These are phyloP conservation scores for Stygiomarasmius scandens DNA, from an alignment of 1,284 basidiomycete species.

Conservation along the genomic window DNA sequence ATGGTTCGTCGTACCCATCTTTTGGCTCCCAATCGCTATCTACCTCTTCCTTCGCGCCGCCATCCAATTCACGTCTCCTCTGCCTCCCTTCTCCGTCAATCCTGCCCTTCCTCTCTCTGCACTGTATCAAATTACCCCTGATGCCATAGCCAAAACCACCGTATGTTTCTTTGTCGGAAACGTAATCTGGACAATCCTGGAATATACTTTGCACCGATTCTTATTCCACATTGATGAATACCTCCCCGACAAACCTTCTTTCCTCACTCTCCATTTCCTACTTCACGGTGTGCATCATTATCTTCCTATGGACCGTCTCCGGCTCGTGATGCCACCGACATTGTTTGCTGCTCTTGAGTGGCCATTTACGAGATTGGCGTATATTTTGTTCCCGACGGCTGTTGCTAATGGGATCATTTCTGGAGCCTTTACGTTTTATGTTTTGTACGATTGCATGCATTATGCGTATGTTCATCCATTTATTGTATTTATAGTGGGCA, in stretches of 20 bases:
- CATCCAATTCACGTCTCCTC: constrained; percentile 76
- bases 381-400: constrained; percentile 81
- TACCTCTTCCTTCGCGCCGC: constrained; percentile 84
- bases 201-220: constrained; percentile 96
- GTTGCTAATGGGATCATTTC: constrained; percentile 94
- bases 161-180: constrained; percentile 82
- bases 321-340: constrained; percentile 96
- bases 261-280: constrained; percentile 89
- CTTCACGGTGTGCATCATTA: constrained; percentile 98
- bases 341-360: constrained; percentile 81
- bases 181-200: constrained; percentile 93
- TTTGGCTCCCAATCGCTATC: constrained; percentile 90
- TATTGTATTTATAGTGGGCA: no score
- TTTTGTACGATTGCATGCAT: constrained; percentile 91
- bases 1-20: constrained; percentile 92
- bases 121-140: constrained; percentile 47
- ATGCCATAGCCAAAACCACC: constrained; percentile 52
- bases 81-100: constrained; percentile 57
- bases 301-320: constrained; percentile 91
- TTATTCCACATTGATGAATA: constrained; percentile 95
- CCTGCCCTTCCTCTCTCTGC: constrained; percentile 58
- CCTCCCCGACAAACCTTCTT: constrained; percentile 83
- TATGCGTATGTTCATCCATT: constrained; percentile 83
- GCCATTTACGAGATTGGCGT: constrained; percentile 90
- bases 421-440: constrained; percentile 90